Conservation (phyloP, 176 grass and related monocot species). For the bread wheat (Triticum aestivum) region DNA sequence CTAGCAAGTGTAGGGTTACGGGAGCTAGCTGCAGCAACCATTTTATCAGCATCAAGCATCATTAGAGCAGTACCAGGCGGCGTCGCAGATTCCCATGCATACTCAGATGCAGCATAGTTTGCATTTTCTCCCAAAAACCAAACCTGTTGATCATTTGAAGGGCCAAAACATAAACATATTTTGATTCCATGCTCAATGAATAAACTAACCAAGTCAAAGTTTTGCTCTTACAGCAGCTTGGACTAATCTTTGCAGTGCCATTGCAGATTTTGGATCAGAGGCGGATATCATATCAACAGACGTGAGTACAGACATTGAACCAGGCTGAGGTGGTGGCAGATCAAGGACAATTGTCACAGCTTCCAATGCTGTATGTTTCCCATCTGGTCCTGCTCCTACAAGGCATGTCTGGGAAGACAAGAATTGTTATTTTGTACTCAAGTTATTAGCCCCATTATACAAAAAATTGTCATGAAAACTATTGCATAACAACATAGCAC, state of each 20-base stretch:
- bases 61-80: conserved; percentile 97
- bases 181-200: conserved; percentile 25
- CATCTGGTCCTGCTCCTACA: conserved; percentile 98
- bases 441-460: background rate
- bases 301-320: conserved; percentile 73
- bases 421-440: conserved; percentile 5
- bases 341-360: conserved; percentile 99
- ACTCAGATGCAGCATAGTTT: conserved; percentile 99
- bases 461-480: background rate
- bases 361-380: conserved; percentile 97
- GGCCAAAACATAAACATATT: conserved; percentile 25
- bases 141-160: conserved; percentile 53
- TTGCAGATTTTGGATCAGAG: conserved; percentile 95
- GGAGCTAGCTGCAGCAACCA: conserved; percentile 98
- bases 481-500: conserved; percentile 9
- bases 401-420: conserved; percentile 82
- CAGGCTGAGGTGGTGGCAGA: conserved; percentile 93
- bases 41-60: conserved; percentile 99
- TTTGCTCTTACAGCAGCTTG: conserved; percentile 90
- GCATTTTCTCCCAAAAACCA: conserved; percentile 99
- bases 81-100: conserved; percentile 96
- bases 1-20: conserved; percentile 99
- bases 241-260: conserved; percentile 98
- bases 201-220: conserved; percentile 22
- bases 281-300: conserved; percentile 98